Conservation (phyloP, 139 green algal genomes). For the Tetratostichococcus sp. region DNA sequence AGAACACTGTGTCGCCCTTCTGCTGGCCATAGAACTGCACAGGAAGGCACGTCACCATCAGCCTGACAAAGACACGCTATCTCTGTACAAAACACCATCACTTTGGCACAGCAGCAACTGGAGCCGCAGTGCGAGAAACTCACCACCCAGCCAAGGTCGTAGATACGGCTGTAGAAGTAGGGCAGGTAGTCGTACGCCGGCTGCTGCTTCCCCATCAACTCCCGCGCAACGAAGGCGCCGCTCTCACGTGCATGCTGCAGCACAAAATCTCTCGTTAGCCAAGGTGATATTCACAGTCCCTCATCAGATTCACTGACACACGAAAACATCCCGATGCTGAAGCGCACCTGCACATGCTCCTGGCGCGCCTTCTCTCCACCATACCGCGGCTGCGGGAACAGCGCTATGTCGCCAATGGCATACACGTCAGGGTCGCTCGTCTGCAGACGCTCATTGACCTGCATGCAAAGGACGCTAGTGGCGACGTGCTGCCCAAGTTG, state of each 20-base stretch:
- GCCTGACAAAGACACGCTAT: no score
- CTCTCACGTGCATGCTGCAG: conserved; percentile 10
- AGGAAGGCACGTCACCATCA: neutral
- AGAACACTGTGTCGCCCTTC: conserved; percentile 44
- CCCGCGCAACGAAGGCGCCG: conserved; percentile 18
- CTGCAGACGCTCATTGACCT: conserved; percentile 69
- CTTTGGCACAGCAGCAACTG: neutral
- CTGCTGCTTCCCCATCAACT: conserved; percentile 18
- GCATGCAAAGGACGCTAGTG: neutral
- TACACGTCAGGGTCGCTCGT: conserved; percentile 73
- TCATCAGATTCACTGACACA: no score
- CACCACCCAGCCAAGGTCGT: conserved; percentile 77
- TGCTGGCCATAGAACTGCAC: conserved; percentile 64
- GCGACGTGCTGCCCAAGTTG: no score
- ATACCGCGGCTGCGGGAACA: conserved; percentile 70
- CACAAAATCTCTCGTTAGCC: neutral
- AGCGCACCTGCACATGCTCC: conserved; percentile 87
- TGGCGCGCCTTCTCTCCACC: conserved; percentile 48
- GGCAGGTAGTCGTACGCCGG: conserved; percentile 80
- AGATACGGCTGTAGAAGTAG: conserved; percentile 93
- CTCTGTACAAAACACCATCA: neutral
- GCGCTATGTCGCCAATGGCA: conserved; percentile 86
- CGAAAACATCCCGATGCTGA: no score
- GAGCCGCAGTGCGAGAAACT: no score
- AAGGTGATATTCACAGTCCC: neutral